Evolutionary conservation across 2,329 filamentous ascomycete species (phyloP).

Genomic region (Pseudocercospora pini-densiflorae): DNA sequence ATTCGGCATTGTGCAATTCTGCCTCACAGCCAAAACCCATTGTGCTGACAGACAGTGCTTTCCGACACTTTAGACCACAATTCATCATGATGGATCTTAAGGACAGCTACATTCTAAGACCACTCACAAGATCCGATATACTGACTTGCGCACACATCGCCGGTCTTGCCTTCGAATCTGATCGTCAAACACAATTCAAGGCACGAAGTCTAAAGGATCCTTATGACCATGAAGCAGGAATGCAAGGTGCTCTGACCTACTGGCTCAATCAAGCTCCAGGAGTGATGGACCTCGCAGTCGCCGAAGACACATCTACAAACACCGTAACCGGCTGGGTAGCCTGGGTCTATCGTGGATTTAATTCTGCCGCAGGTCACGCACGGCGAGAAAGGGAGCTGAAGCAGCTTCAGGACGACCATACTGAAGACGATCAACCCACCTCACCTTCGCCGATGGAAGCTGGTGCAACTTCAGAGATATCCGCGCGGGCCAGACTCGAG

Average conservation of each 20-base stretch:
- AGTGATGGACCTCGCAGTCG: neutral
- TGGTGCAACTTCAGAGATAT: neutral
- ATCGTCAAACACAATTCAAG: slow-evolving; percentile 14
- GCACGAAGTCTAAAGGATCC: neutral
- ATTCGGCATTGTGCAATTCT: neutral
- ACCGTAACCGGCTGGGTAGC: slow-evolving; percentile 7
- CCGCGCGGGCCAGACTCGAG: slow-evolving; percentile 2
- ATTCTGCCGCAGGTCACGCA: neutral
- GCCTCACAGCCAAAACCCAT: neutral
- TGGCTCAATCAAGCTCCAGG: slow-evolving; percentile 4
- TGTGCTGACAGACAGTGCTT: neutral
- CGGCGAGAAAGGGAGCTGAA: neutral
- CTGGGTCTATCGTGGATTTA: neutral
- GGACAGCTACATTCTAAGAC: neutral
- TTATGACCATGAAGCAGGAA: slow-evolving; percentile 7
- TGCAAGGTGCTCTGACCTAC: neutral
- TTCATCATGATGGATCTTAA: neutral
- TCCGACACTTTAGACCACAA: neutral
- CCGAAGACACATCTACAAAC: neutral
- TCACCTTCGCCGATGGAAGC: neutral
- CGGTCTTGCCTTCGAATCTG: slow-evolving; percentile 6
- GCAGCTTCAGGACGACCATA: neutral
- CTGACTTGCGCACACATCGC: slow-evolving; percentile 1
- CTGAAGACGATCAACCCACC: neutral
- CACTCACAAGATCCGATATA: neutral